Percentiles rank a stretch among this genome's conserved stretches.
Conservation (phyloP, 768 basidiomycete genomes). For the Hygrocybe coccinea region DNA sequence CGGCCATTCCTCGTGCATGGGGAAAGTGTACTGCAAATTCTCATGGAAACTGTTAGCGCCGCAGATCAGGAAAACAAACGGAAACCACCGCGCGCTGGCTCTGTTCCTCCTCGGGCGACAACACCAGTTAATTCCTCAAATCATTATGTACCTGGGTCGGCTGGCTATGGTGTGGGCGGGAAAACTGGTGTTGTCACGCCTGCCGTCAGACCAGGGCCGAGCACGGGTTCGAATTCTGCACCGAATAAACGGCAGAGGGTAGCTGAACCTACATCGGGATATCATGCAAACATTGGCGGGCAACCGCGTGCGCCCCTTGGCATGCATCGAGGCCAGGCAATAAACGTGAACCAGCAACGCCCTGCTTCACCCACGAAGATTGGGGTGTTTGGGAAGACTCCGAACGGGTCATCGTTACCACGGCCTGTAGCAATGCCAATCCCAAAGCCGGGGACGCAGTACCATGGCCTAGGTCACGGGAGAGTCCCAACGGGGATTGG, state of each 20-base stretch:
- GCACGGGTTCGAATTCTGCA: conserved; percentile 43
- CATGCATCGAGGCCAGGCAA: conserved; percentile 30
- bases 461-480: conserved; percentile 55
- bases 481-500: conserved; percentile 36
- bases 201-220: conserved; percentile 53
- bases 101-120: conserved; percentile 57
- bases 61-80: conserved; percentile 79
- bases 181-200: conserved; percentile 54
- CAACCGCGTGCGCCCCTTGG: conserved; percentile 38
- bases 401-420: conserved; percentile 27
- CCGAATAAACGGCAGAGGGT: conserved; percentile 63
- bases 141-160: conserved; percentile 35
- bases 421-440: conserved; percentile 47
- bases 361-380: conserved; percentile 50
- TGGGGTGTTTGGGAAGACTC: conserved; percentile 35
- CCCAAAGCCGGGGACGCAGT: conserved; percentile 47
- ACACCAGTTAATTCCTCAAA: conserved; percentile 45
- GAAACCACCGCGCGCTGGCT: conserved; percentile 48
- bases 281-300: conserved; percentile 6
- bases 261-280: conserved; percentile 31
- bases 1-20: conserved; percentile 83
- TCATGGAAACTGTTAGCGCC: conserved; percentile 68
- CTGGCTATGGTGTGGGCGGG: not conserved
- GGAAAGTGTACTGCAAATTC: conserved; percentile 68
- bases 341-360: conserved; percentile 11